phyloP scores from a whole-genome alignment of 2,329 filamentous ascomycete species.

The Aspergillus niger region DNA sequence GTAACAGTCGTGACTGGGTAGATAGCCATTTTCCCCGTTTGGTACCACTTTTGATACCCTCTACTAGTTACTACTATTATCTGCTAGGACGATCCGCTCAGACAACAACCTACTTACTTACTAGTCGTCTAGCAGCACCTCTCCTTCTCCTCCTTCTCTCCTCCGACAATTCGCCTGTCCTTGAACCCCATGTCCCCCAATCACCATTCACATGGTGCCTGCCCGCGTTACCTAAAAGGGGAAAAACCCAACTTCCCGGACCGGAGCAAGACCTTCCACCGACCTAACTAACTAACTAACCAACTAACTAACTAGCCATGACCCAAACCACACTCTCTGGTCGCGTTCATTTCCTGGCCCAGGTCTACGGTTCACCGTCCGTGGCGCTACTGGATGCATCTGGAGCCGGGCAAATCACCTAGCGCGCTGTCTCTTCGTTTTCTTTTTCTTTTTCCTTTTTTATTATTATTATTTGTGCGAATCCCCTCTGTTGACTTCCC shows the following conservation, averaged over 20 bases:
- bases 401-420: conserved; percentile 11
- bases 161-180: no score
- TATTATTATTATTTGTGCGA: background rate
- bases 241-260: background rate
- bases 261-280: conserved; percentile 4
- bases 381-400: conserved; percentile 14
- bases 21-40: background rate
- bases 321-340: conserved; percentile 3
- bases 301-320: background rate
- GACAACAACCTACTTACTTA: background rate
- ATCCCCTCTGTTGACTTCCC: background rate
- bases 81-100: no score
- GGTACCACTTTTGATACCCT: background rate
- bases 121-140: background rate
- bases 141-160: no score
- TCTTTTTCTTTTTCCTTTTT: no score
- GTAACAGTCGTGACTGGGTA: background rate
- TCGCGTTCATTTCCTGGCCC: conserved; percentile 14
- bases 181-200: background rate
- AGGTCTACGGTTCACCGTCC: conserved; percentile 20
- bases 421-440: conserved; percentile 1
- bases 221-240: background rate
- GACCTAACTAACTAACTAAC: background rate
- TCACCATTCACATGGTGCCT: background rate
- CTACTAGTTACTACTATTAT: no score